Evolutionary conservation across 73 alveolate species (phyloP), one percentile per base, ranked within the genome.

Genomic region (Symbiodinium pilosum): DNA sequence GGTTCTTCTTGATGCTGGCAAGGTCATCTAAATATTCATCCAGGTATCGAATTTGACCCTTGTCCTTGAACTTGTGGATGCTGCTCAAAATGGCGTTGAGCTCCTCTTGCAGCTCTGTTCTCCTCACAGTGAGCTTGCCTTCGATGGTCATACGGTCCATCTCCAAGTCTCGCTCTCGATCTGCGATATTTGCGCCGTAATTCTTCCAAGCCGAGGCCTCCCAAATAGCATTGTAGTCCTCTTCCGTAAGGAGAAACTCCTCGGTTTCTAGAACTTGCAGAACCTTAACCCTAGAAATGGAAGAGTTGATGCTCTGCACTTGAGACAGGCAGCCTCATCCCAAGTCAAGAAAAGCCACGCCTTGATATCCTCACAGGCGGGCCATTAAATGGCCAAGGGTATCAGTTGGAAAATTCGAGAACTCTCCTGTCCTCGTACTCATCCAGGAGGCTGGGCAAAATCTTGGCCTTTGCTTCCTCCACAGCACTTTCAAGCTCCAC

Each of bases 311-410:
- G n/a, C n/a, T n/a, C n/a, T n/a, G n/a, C n/a, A 51, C 52, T 28
- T 68, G 4, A 2, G 47, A 18, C 47, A 73, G 47, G 47, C 44
- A 43, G 83, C 99, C 99, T 84, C 64, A 43, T 86, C 99, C 95
- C 99, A 94, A 11, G 94, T 84, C 92, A 94, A 39, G 91, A 84
- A 94, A 26, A 94, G 99, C 95, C 99, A 94, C 1, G 89, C 94
- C 56, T 68, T 94, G 95, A 94, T 94, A 68, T 86, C 95, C 99
- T 91, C 81, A 43, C 51, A 20, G 21, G 36, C 75, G 75, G 43
- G 59, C 69, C 8, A 36, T 56, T 56, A 8, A 32, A n/a, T n/a
- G n/a, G n/a, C 36, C n/a, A 68, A 4, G 83, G 24, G 24, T 68
- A 20, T 32, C 5, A 9, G 32, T 39, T n/a, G n/a, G n/a, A n/a